These are phyloP conservation scores for Ceratocystis cacaofunesta DNA, from an alignment of 2,329 filamentous ascomycete species.

Conservation along the genomic window DNA sequence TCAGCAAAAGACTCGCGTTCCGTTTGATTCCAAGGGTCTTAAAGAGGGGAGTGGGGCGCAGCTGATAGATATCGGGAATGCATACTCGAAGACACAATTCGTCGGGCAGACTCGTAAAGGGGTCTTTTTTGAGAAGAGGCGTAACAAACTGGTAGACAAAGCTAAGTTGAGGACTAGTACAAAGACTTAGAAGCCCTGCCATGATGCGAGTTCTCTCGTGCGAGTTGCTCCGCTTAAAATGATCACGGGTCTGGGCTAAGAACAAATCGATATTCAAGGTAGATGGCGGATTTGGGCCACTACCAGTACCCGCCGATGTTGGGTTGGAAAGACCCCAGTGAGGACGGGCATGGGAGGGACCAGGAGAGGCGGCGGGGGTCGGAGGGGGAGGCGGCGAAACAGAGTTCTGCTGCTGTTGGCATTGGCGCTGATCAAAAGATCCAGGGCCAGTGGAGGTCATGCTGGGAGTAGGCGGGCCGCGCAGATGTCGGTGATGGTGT, in stretches of 20 bases:
- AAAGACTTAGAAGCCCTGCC: constrained; percentile 79
- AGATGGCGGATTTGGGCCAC: background rate
- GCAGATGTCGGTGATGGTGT: constrained; percentile 37
- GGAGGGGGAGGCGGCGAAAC: constrained; percentile 49
- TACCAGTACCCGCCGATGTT: constrained; percentile 35
- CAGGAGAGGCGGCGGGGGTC: constrained; percentile 50
- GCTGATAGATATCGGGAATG: background rate
- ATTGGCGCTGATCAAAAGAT: constrained; percentile 39
- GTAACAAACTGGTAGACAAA: constrained; percentile 95
- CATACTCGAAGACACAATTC: constrained; percentile 75
- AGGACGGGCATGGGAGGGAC: constrained; percentile 43
- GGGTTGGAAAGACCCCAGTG: constrained; percentile 39
- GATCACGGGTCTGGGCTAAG: constrained; percentile 59
- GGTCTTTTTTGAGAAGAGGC: constrained; percentile 87
- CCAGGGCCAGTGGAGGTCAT: constrained; percentile 46
- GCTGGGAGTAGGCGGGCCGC: constrained; percentile 50
- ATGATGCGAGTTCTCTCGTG: constrained; percentile 67
- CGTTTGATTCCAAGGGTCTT: too few relatives aligned
- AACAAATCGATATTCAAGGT: constrained; percentile 34
- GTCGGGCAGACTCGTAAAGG: constrained; percentile 80
- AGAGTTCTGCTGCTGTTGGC: constrained; percentile 22
- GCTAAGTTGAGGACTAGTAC: constrained; percentile 86
- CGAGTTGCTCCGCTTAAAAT: constrained; percentile 64
- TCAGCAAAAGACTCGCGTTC: too few relatives aligned
- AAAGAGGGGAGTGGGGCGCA: background rate